Evolutionary conservation across 2,329 filamentous ascomycete genomes (phyloP).

Genomic region (Nemania sp.): DNA sequence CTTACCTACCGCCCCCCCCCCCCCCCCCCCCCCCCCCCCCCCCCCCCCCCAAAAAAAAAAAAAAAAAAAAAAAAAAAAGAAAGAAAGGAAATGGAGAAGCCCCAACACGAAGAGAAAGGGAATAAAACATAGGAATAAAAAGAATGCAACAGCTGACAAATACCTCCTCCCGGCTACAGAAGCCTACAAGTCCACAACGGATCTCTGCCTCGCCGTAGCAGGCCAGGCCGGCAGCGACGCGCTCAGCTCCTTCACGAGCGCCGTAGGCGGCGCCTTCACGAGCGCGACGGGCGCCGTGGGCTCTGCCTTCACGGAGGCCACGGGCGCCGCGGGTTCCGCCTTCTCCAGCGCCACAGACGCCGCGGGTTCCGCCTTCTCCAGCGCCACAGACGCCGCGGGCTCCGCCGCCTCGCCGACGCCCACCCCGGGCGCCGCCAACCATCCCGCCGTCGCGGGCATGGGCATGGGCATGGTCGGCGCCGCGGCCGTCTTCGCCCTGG

Average conservation of each 20-base stretch:
- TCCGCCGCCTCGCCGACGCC: slow-evolving; percentile 3
- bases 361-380: not conserved
- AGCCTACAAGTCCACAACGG: slow-evolving; percentile 7
- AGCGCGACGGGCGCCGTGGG: not conserved
- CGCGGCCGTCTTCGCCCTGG: slow-evolving; percentile 39
- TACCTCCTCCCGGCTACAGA: not conserved
- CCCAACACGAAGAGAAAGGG: too few relatives aligned
- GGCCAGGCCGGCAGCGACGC: slow-evolving; percentile 6
- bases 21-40: too few relatives aligned
- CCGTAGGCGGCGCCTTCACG: slow-evolving; percentile 6
- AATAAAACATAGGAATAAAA: too few relatives aligned
- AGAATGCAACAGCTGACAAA: not conserved
- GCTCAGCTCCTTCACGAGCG: slow-evolving; percentile 7
- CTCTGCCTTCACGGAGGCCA: not conserved
- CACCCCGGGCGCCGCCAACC: slow-evolving; percentile 32
- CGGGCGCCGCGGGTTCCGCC: not conserved
- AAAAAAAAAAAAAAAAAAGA: too few relatives aligned
- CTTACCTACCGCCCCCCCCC: too few relatives aligned
- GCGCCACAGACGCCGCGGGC: not conserved
- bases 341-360: slow-evolving; percentile 1
- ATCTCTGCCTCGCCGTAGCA: slow-evolving; percentile 34
- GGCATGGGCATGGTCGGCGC: slow-evolving; percentile 41
- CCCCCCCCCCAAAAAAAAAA: too few relatives aligned
- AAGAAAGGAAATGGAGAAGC: too few relatives aligned
- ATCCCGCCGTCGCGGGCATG: slow-evolving; percentile 32